Evolutionary conservation across 768 basidiomycete genomes (phyloP), one percentile per base, ranked within the genome.

Genomic region (Leucocoprinus birnbaumii): DNA sequence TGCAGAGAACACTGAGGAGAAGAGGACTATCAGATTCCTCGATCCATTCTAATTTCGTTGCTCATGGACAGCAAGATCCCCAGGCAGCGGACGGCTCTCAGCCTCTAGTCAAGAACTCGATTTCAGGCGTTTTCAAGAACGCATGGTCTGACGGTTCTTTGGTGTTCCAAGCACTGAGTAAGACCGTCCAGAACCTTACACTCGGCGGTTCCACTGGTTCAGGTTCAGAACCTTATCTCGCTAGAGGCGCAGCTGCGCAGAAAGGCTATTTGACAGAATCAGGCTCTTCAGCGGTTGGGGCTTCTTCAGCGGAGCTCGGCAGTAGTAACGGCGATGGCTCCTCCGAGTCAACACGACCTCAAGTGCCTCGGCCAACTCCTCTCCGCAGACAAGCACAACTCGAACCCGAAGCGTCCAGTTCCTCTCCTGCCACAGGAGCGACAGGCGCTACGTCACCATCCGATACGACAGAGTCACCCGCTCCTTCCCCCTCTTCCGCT

Each of bases 21-120:
- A 81, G 95, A 51, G 93, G 94, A 2, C 69, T 97, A 48, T 93
- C 91, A 1, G 96, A 98, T 66, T 95, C 94, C 0, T 95, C 92
- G 1, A 94, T 98, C 57, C 90, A 86, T 58, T 88, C 91, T 3
- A 91, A 91, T 0, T 96, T 90, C 70, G 72, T 84, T 57, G 76
- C 71, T 52, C 81, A 88, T 46, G 73, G 68, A 3, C 75, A 74
- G n/a, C 53, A 55, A 9, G 53, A 42, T 14, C 7, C 25, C 11
- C 37, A 8, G n/a, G 41, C 24, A 2, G 70, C 73, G 26, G 50
- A 24, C 26, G 22, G 25, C 13, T 49, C 58, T 11, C 26, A 48
- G n/a, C 47, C 61, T 16, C 47, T 35, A 31, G 14, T 31, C 5
- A 19, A 19, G 21, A 55, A 27, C 41, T 18, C 38, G 13, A 38